Evolutionary conservation across 208 protist genomes (phyloP).

Genomic region (Leishmania guyanensis): DNA sequence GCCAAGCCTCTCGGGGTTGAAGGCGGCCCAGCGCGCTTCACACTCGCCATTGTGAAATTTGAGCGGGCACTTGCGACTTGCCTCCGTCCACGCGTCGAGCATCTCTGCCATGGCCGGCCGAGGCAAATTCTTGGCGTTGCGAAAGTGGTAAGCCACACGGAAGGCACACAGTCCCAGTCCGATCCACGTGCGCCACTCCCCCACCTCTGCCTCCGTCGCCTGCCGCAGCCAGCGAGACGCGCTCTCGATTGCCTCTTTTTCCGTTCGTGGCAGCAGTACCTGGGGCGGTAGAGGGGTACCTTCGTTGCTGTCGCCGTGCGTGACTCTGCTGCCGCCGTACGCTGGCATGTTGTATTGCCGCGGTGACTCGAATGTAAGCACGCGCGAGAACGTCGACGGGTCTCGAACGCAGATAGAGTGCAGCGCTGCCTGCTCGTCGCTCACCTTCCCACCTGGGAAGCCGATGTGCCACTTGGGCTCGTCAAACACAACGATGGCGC

Average conservation of each 20-base stretch:
- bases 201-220: constrained; percentile 71
- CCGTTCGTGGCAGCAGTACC: constrained; percentile 71
- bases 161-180: constrained; percentile 74
- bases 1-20: constrained; percentile 56
- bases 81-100: constrained; percentile 82
- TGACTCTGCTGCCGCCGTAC: constrained; percentile 7
- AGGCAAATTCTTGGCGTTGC: constrained; percentile 46
- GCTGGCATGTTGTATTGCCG: constrained; percentile 9
- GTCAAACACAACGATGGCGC: constrained; percentile 81
- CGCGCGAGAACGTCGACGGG: constrained; percentile 63
- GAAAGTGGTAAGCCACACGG: constrained; percentile 79
- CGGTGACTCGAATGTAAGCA: constrained; percentile 67
- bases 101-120: constrained; percentile 82
- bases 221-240: constrained; percentile 70
- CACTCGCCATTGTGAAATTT: constrained; percentile 81
- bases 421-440: constrained; percentile 69
- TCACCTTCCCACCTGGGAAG: constrained; percentile 62
- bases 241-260: constrained; percentile 70
- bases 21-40: constrained; percentile 65
- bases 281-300: constrained; percentile 1
- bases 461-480: constrained; percentile 78
- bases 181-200: constrained; percentile 85
- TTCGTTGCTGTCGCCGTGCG: constrained; percentile 3
- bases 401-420: constrained; percentile 80
- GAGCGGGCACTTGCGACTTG: constrained; percentile 64